Base-by-base conservation (phyloP, 345 rosid genomes). In the Psidium friedrichsthalianum region DNA sequence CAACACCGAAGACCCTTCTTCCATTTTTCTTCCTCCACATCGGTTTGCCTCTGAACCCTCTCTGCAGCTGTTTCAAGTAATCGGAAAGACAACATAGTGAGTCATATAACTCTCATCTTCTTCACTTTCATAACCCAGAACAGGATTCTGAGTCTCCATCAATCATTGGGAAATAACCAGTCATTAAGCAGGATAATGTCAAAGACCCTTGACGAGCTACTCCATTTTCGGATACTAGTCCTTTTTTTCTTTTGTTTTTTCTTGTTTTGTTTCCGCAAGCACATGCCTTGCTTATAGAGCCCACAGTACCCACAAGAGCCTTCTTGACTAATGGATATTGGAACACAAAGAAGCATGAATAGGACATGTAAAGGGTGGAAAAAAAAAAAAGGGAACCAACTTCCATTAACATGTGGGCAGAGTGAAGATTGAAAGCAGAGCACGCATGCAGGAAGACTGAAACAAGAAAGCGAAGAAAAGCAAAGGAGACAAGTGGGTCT, bases 21-120 rank as follows among this genome's bases (percentile, higher is more conserved):
- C 91, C 91, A 88, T 90, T 87, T 87, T 86, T 86, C 88, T 88
- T 87, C 89, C 86, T 89, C 88, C 56, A 69, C 83, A 69, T 18
- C 53, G 14, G 58, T 64, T 59, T 36, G 86, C 82, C 85, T 87
- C 83, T 87, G 90, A 56, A 89, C 82, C 83, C 84, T 88, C 85
- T 88, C 88, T 82, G 88, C 82, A 92, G 89, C 95, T 93, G 93
- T 82, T 82, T 74, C 53, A 86, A 18, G 84, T 80, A 91, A 83
- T 85, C 51, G 83, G 87, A 58, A 58, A 10, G 27, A 47, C 61
- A 51, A 5, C 80, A 21, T 29, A 51, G 51, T 40, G 84, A 49
- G 74, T 21, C 59, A 56, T 51, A 29, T 61, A 61, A 61, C 42
- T 15, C 20, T 61, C 74, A 69, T 32, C 78, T 69, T 69, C 78